These are phyloP conservation scores for Willaertia magna DNA, from an alignment of 208 protist genomes.

Conservation along the genomic window DNA sequence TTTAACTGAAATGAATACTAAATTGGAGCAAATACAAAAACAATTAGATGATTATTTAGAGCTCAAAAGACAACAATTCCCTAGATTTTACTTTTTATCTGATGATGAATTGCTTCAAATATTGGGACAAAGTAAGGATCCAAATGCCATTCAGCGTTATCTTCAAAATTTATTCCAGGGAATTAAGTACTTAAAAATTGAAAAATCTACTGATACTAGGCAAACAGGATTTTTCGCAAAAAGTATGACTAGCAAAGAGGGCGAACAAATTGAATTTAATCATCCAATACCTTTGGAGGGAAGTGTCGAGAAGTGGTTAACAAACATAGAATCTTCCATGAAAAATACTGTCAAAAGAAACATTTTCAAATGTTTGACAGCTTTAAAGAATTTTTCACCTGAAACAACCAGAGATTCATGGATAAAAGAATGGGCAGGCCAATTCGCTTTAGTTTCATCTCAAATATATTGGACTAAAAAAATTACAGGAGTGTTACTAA, in stretches of 20 bases:
- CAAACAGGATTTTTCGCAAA: conserved; percentile 45
- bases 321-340: conserved; percentile 76
- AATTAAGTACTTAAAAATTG: conserved; percentile 66
- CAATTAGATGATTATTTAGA: conserved; percentile 89
- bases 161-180: conserved; percentile 93
- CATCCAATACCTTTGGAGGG: conserved; percentile 66
- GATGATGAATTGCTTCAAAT: conserved; percentile 94
- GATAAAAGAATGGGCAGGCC: conserved; percentile 72
- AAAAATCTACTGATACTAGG: conserved; percentile 31
- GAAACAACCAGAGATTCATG: conserved; percentile 56
- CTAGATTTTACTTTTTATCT: conserved; percentile 94
- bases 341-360: conserved; percentile 60
- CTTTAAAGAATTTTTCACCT: conserved; percentile 51
- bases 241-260: conserved; percentile 67
- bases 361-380: conserved; percentile 65
- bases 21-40: conserved; percentile 91
- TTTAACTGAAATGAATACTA: conserved; percentile 76
- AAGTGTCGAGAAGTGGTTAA: conserved; percentile 81
- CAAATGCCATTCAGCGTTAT: conserved; percentile 85
- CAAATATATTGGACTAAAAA: conserved; percentile 90
- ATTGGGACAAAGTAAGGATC: conserved; percentile 87
- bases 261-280: conserved; percentile 78
- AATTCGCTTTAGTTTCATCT: conserved; percentile 79
- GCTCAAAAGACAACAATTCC: conserved; percentile 83
- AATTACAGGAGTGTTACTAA: conserved; percentile 53